A percentile compares a stretch with the other conserved stretches of the same genome.
phyloP scores from a whole-genome alignment of 306 rosid species.

The Canavalia ensiformis region DNA sequence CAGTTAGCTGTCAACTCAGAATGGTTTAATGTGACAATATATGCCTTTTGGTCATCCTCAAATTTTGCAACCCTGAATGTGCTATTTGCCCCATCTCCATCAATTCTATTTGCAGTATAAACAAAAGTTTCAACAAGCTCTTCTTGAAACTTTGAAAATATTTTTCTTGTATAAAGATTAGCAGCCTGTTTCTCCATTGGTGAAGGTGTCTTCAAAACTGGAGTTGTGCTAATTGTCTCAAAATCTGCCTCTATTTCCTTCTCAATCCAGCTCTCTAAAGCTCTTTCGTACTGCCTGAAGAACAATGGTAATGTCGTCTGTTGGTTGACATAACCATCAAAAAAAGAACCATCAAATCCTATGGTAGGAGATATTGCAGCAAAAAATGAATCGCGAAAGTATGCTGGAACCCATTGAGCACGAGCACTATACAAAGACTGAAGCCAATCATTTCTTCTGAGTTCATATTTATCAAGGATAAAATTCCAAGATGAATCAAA shows the following conservation, averaged over 20 bases:
- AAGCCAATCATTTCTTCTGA: conserved; percentile 88
- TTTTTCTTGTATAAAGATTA: conserved; percentile 79
- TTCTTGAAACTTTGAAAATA: conserved; percentile 87
- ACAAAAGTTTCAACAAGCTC: conserved; percentile 95
- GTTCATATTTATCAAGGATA: conserved; percentile 84
- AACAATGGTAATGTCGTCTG: conserved; percentile 89
- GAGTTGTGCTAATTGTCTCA: conserved; percentile 80
- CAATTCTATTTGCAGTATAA: conserved; percentile 91
- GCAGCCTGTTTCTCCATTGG: conserved; percentile 99
- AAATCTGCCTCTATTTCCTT: conserved; percentile 89
- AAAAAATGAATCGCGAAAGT: conserved; percentile 87
- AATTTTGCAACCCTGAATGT: conserved; percentile 92
- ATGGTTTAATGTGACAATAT: conserved; percentile 72
- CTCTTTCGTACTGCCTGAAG: conserved; percentile 92
- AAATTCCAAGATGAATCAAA: conserved; percentile 88
- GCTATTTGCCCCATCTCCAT: conserved; percentile 81
- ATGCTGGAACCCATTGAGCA: conserved; percentile 90
- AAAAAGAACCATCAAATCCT: conserved; percentile 80
- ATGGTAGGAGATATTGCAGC: conserved; percentile 80
- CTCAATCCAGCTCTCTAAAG: conserved; percentile 80
- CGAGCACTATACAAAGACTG: conserved; percentile 77
- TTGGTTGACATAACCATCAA: conserved; percentile 86
- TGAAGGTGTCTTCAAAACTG: conserved; percentile 86
- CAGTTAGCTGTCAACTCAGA: conserved; percentile 85
- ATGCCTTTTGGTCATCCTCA: conserved; percentile 88